Evolutionary conservation across 2,329 filamentous ascomycete genomes (phyloP).

Genomic region (Orbilia oligospora): DNA sequence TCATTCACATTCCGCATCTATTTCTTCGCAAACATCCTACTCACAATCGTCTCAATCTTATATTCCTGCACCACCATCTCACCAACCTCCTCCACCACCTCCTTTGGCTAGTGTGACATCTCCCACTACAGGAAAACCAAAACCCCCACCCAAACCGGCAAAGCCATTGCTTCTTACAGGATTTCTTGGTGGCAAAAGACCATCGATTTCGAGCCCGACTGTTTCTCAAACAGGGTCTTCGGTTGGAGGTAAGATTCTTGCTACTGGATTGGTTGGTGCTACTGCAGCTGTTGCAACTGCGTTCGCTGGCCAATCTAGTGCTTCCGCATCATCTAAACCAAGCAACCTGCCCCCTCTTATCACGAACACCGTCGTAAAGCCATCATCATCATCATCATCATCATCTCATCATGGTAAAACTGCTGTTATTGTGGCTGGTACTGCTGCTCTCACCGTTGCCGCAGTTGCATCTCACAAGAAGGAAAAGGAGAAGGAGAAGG

Average conservation of each 20-base stretch:
- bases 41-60: constrained; percentile 23
- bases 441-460: constrained; percentile 40
- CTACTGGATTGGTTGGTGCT: constrained; percentile 38
- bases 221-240: constrained; percentile 38
- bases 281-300: constrained; percentile 49
- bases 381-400: constrained; percentile 48
- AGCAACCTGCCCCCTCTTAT: constrained; percentile 19
- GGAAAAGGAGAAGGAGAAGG: constrained; percentile 42
- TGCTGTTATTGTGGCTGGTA: constrained; percentile 44
- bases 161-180: constrained; percentile 49
- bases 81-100: constrained; percentile 34
- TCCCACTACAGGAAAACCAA: constrained; percentile 25
- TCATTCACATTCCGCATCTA: constrained; percentile 49
- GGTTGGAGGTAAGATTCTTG: constrained; percentile 53
- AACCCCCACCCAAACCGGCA: constrained; percentile 48
- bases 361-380: constrained; percentile 33
- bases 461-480: constrained; percentile 44
- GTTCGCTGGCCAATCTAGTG: constrained; percentile 45
- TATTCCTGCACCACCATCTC: constrained; percentile 19
- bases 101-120: constrained; percentile 20
- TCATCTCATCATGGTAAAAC: constrained; percentile 52
- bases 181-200: constrained; percentile 43
- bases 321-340: constrained; percentile 32
- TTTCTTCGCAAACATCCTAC: constrained; percentile 40
- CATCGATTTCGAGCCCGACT: constrained; percentile 37